Conservation (phyloP, 768 basidiomycete species). For the Lentinus tigrinus region DNA sequence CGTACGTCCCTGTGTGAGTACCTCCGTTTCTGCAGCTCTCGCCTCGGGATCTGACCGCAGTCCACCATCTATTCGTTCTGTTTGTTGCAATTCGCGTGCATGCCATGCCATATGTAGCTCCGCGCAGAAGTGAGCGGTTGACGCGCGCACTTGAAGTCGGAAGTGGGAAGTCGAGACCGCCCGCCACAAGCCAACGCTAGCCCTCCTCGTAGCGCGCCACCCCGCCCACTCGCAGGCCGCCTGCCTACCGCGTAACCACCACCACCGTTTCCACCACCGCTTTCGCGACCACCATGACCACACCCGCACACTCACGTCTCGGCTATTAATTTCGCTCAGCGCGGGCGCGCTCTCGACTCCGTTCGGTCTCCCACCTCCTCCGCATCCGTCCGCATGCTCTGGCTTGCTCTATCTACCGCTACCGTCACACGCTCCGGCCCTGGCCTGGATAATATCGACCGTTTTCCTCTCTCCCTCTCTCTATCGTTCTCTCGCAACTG, state of each 20-base stretch:
- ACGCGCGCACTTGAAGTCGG: no score
- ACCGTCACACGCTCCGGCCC: no score
- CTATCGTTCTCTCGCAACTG: not conserved
- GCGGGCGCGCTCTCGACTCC: not conserved
- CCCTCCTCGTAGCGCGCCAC: not conserved
- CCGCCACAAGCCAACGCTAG: no score
- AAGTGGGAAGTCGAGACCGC: no score
- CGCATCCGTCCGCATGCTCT: not conserved
- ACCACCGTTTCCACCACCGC: not conserved
- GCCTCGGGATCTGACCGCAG: not conserved
- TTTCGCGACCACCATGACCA: not conserved
- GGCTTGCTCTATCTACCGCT: no score
- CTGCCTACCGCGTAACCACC: not conserved
- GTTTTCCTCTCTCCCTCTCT: not conserved
- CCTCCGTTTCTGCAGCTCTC: not conserved
- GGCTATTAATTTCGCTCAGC: not conserved
- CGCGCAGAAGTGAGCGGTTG: not conserved
- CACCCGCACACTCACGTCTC: not conserved
- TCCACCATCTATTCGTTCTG: not conserved
- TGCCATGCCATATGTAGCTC: not conserved
- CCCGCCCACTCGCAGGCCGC: not conserved
- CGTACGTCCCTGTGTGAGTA: constrained; percentile 65
- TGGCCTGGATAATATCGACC: not conserved
- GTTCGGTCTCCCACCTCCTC: not conserved
- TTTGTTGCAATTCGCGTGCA: not conserved